phyloP scores from a whole-genome alignment of 2,329 filamentous ascomycete species.

The Gnomoniopsis sp. region DNA sequence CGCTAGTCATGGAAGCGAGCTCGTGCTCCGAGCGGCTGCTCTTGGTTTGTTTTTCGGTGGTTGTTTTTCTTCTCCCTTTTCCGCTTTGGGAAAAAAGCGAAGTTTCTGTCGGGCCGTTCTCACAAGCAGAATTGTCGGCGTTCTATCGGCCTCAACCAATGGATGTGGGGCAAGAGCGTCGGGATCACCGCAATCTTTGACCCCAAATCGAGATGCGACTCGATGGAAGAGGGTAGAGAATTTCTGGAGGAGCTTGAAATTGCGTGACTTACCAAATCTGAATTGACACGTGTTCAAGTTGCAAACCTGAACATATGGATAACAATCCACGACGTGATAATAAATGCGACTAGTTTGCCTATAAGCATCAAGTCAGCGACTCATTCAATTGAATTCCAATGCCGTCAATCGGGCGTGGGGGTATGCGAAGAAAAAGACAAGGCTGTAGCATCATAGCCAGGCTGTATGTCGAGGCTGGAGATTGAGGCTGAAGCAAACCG shows the following conservation, averaged over 20 bases:
- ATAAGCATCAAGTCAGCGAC: not conserved
- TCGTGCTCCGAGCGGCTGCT: not conserved
- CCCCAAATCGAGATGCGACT: too few relatives aligned
- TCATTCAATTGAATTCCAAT: not conserved
- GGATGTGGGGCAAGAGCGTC: too few relatives aligned
- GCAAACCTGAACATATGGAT: not conserved
- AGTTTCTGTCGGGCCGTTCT: not conserved
- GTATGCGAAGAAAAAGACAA: not conserved
- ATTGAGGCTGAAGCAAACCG: not conserved
- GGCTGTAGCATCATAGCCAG: not conserved
- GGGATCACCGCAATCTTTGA: too few relatives aligned
- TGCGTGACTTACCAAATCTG: not conserved
- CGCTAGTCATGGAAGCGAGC: not conserved
- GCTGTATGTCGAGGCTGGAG: not conserved
- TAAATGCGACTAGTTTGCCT: not conserved
- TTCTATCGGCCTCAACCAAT: too few relatives aligned
- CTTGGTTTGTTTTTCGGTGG: too few relatives aligned
- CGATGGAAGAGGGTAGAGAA: not conserved
- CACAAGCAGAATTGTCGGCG: not conserved
- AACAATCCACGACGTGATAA: not conserved
- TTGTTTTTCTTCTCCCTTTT: too few relatives aligned
- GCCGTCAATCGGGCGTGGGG: not conserved
- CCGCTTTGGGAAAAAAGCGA: too few relatives aligned
- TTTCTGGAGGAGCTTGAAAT: not conserved
- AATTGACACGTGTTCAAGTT: not conserved